phyloP scores from a whole-genome alignment of 306 rosid species.

The Vachellia pachyceras region DNA sequence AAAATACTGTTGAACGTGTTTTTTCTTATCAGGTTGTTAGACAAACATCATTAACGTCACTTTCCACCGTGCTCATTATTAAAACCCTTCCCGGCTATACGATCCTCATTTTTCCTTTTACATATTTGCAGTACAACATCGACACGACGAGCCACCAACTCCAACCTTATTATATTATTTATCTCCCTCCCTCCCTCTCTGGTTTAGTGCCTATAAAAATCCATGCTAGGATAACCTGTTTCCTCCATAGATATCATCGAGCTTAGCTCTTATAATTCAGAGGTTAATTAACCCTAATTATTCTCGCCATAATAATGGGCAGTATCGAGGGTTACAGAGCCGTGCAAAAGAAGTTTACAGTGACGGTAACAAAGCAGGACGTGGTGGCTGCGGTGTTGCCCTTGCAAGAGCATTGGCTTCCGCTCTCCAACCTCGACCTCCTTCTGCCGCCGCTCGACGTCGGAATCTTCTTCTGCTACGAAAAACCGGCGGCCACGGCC shows the following conservation, averaged over 20 bases:
- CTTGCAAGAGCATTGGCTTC: constrained; percentile 65
- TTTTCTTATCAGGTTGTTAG: too few species aligned
- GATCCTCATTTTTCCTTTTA: not conserved
- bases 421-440: constrained; percentile 77
- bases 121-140: not conserved
- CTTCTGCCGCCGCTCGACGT: constrained; percentile 66
- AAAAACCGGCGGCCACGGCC: too few species aligned
- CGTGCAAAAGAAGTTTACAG: constrained; percentile 32
- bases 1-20: too few species aligned
- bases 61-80: not conserved
- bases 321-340: not conserved
- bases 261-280: not conserved
- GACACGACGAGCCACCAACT: not conserved
- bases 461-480: constrained; percentile 69
- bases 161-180: not conserved
- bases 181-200: not conserved
- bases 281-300: not conserved
- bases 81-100: not conserved
- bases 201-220: not conserved
- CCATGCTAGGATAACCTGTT: not conserved
- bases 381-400: constrained; percentile 66
- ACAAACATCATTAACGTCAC: not conserved
- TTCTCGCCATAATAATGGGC: constrained; percentile 10
- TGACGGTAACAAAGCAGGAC: constrained; percentile 48
- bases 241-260: not conserved